Evolutionary conservation across 2,329 filamentous ascomycete species (phyloP), one percentile per base, ranked within the genome.

Genomic region (Ophiosphaerella korrae): DNA sequence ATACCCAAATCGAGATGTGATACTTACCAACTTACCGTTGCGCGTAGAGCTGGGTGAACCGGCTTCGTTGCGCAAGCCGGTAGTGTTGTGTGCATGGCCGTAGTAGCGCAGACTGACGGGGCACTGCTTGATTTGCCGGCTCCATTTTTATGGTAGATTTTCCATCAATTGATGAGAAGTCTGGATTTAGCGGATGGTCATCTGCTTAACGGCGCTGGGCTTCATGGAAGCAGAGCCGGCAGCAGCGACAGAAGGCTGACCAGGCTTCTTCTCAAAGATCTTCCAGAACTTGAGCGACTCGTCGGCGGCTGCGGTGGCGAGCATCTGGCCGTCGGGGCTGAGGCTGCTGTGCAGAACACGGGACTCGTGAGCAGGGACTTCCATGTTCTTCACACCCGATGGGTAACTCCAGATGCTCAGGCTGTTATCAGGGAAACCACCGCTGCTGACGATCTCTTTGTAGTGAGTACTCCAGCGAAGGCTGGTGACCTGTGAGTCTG

Each of bases 261-360:
- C 92, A 14, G 92, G 82, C 85, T 97, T 97, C 85, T 96, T 97
- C 84, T 99, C 94, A 71, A 99, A 99, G 66, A 99, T 84, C 86
- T 99, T 99, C 94, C 94, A 99, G 83, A 99, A 99, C 81, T 99
- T 99, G 75, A 99, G 83, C 71, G 88, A 93, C 82, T 99, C 94
- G 68, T 99, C 94, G 33, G 93, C 92, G 64, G 93, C 88, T 53
- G 94, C 93, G 44, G 94, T 99, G 43, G 94, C 94, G 48, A 99
- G 85, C 86, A 97, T 96, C 80, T 99, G 94, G 45, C 94, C 94
- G 70, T 99, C 94, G 3, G 94, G 94, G 79, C 92, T 97, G 64
- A 99, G 85, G 74, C 90, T 94, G 82, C 90, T 96, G 85, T 97
- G 94, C 42, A 99, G 85, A 36, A 99, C 93, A 66, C 94, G 85